A percentile compares a stretch with the other conserved stretches of the same genome.
These are phyloP conservation scores for Lolium perenne DNA, from an alignment of 176 grass and related monocot species.

Conservation along the genomic window DNA sequence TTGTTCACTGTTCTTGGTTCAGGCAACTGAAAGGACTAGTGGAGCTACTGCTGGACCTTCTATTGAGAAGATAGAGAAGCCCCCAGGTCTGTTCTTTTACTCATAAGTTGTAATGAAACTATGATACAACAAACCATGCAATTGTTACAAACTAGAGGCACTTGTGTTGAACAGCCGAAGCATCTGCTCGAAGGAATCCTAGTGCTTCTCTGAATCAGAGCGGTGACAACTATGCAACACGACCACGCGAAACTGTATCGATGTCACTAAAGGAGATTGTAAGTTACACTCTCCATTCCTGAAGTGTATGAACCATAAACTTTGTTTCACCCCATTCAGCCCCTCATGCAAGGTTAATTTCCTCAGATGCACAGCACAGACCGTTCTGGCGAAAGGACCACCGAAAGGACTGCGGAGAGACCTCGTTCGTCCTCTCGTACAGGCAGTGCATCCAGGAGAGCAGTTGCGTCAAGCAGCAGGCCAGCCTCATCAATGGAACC, in stretches of 20 bases:
- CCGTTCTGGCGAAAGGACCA: constrained; percentile 47
- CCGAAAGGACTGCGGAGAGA: constrained; percentile 38
- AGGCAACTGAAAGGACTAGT: constrained; percentile 59
- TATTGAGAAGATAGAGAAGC: constrained; percentile 59
- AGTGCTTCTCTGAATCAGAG: constrained; percentile 58
- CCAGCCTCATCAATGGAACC: constrained; percentile 52
- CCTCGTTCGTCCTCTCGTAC: constrained; percentile 60
- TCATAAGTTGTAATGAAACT: constrained; percentile 7
- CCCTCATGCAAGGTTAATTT: background rate
- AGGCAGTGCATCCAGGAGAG: constrained; percentile 69
- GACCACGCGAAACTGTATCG: constrained; percentile 46
- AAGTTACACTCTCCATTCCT: constrained; percentile 33
- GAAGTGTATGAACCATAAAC: background rate
- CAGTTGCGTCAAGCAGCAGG: constrained; percentile 67
- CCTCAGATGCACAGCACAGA: constrained; percentile 70
- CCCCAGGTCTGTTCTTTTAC: constrained; percentile 50
- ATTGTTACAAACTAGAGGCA: background rate
- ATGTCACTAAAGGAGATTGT: constrained; percentile 63
- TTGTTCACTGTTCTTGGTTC: constrained; percentile 20
- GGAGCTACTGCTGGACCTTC: constrained; percentile 53
- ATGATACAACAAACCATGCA: background rate
- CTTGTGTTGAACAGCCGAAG: constrained; percentile 55
- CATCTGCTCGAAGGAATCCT: constrained; percentile 59
- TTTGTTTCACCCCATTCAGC: background rate
- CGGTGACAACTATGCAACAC: constrained; percentile 55